phyloP scores from a whole-genome alignment of 177 flowering plant species.

The Vitis hybrid region DNA sequence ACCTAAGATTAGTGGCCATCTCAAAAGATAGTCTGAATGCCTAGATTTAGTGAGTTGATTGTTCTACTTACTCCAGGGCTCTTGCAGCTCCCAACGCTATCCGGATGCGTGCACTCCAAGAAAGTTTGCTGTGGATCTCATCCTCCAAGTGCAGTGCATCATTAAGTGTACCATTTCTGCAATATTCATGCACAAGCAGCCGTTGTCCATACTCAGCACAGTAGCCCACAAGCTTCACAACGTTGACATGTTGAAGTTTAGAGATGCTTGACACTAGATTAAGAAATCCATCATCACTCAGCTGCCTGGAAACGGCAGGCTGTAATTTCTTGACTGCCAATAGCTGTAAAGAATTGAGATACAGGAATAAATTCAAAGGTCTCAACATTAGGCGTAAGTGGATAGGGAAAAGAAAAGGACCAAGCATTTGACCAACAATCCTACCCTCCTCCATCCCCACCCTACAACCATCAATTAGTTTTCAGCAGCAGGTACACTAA shows the following conservation, averaged over 20 bases:
- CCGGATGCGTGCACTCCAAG: slow-evolving; percentile 75
- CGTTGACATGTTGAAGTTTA: slow-evolving; percentile 58
- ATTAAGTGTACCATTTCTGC: slow-evolving; percentile 67
- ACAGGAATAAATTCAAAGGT: slow-evolving; percentile 6
- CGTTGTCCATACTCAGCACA: slow-evolving; percentile 81
- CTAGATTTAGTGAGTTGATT: neutral
- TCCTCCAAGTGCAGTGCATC: slow-evolving; percentile 81
- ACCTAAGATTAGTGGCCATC: neutral
- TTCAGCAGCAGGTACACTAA: too few species aligned
- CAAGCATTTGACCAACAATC: too few species aligned
- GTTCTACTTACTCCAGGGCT: slow-evolving; percentile 82
- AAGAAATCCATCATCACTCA: slow-evolving; percentile 59
- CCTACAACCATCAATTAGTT: too few species aligned
- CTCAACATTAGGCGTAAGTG: neutral
- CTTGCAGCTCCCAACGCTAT: slow-evolving; percentile 89
- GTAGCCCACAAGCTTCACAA: slow-evolving; percentile 82
- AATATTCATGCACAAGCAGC: slow-evolving; percentile 73
- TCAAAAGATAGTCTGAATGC: neutral
- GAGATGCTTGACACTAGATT: slow-evolving; percentile 61
- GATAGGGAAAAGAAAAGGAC: neutral
- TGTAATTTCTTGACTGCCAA: slow-evolving; percentile 86
- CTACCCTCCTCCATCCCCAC: too few species aligned
- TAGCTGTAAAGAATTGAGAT: slow-evolving; percentile 39
- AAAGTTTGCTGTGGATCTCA: slow-evolving; percentile 52
- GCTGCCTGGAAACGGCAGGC: slow-evolving; percentile 30